These are phyloP conservation scores for Pseudoperonospora humuli DNA, from an alignment of 352 stramenopile species.

Conservation along the genomic window DNA sequence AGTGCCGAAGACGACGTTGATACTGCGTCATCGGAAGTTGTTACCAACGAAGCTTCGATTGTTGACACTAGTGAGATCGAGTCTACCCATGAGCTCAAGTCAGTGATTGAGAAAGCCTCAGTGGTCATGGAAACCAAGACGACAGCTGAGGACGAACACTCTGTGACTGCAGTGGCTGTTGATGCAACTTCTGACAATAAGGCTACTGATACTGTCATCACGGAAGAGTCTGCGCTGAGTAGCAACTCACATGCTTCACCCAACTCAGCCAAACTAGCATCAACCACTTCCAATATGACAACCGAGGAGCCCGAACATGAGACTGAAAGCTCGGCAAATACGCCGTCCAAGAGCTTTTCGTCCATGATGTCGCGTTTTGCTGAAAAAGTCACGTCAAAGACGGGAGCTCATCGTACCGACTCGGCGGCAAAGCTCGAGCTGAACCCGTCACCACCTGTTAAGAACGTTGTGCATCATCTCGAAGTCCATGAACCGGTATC, in stretches of 20 bases:
- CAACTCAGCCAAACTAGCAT: neutral
- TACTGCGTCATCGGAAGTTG: neutral
- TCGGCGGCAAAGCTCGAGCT: constrained; percentile 21
- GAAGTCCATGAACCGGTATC: constrained; percentile 21
- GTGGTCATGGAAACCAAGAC: neutral
- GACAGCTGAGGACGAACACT: neutral
- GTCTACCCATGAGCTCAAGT: neutral
- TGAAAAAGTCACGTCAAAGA: constrained; percentile 16
- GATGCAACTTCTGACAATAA: neutral
- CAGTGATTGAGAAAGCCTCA: neutral
- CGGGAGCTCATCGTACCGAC: constrained; percentile 17
- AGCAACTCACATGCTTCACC: neutral
- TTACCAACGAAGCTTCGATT: neutral
- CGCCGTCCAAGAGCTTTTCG: constrained; percentile 14
- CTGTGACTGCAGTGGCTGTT: neutral
- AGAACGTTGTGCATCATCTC: constrained; percentile 12
- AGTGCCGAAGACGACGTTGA: neutral
- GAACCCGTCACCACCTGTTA: constrained; percentile 12
- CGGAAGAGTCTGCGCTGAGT: neutral
- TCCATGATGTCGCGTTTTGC: constrained; percentile 24
- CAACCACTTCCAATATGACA: neutral
- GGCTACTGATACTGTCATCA: neutral
- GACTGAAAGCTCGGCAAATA: constrained; percentile 9
- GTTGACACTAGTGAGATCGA: neutral
- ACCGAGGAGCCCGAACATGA: constrained; percentile 11